Conservation (phyloP, 2,329 filamentous ascomycete genomes). For the Aphanocladium album region DNA sequence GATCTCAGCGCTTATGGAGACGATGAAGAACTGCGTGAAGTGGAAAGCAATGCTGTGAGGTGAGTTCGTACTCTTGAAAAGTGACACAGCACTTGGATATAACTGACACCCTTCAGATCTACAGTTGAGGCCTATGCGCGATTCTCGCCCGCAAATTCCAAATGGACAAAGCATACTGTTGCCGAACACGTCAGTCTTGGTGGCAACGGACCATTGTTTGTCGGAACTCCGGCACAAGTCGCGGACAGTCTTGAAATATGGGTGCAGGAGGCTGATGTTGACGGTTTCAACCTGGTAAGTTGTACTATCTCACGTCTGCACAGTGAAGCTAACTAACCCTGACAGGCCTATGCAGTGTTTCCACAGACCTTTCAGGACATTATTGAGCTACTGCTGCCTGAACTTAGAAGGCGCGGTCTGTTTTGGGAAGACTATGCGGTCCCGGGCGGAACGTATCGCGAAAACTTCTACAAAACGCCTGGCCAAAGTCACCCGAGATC, state of each 20-base stretch:
- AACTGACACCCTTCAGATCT: slow-evolving; percentile 25
- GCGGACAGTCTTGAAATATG: slow-evolving; percentile 30
- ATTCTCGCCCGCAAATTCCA: slow-evolving; percentile 25
- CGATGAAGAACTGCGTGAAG: slow-evolving; percentile 57
- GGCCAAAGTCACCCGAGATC: slow-evolving; percentile 21
- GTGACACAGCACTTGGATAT: no score
- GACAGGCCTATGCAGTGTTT: slow-evolving; percentile 27
- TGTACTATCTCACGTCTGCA: no score
- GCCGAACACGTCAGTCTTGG: slow-evolving; percentile 29
- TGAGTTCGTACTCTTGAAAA: neutral
- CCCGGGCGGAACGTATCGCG: slow-evolving; percentile 33
- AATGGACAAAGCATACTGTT: slow-evolving; percentile 31
- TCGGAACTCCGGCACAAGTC: slow-evolving; percentile 26
- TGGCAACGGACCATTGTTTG: slow-evolving; percentile 24
- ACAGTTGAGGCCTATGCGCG: slow-evolving; percentile 44
- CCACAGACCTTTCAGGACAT: slow-evolving; percentile 63
- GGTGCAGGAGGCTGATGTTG: slow-evolving; percentile 52
- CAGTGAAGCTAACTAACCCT: neutral
- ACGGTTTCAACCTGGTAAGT: slow-evolving; percentile 41
- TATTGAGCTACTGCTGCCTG: slow-evolving; percentile 58
- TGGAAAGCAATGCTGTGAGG: slow-evolving; percentile 53
- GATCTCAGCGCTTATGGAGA: slow-evolving; percentile 56
- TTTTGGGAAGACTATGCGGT: slow-evolving; percentile 48
- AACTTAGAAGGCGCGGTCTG: slow-evolving; percentile 52
- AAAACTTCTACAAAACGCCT: slow-evolving; percentile 3